Conservation (phyloP, 352 stramenopile species). For the Pythium guiyangense region DNA sequence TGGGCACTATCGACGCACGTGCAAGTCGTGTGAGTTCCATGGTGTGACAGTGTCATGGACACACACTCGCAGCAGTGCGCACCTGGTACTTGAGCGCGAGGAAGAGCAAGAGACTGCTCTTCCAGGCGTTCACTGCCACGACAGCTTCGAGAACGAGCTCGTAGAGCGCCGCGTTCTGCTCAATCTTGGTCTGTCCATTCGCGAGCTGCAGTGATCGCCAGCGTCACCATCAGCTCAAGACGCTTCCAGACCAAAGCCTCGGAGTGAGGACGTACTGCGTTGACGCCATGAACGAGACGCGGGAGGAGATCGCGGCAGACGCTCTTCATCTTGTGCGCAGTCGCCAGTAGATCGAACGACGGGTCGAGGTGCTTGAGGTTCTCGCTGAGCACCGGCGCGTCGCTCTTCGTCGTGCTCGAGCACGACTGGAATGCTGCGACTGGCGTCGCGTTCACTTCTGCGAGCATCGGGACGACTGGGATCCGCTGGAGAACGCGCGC, state of each 20-base stretch:
- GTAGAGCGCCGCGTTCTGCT: conserved; percentile 26
- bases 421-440: conserved; percentile 18
- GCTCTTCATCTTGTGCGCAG: conserved; percentile 20
- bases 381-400: background rate
- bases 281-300: conserved; percentile 31
- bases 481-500: conserved; percentile 34
- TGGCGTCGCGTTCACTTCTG: conserved; percentile 41
- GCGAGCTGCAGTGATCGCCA: background rate
- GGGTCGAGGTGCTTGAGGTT: conserved; percentile 19
- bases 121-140: conserved; percentile 45
- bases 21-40: too few relatives aligned
- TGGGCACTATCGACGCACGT: conserved; percentile 20
- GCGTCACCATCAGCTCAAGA: background rate
- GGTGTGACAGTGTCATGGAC: too few relatives aligned
- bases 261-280: conserved; percentile 37
- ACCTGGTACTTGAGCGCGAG: conserved; percentile 57
- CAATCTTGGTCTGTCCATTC: background rate
- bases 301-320: conserved; percentile 32
- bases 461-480: conserved; percentile 44
- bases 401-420: conserved; percentile 17
- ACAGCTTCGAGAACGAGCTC: conserved; percentile 27
- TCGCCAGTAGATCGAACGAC: conserved; percentile 23
- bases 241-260: background rate
- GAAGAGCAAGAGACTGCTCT: conserved; percentile 46
- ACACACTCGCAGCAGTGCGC: conserved; percentile 1